Conservation (phyloP, 2,329 filamentous ascomycete species). For the Chaetomium globosum region DNA sequence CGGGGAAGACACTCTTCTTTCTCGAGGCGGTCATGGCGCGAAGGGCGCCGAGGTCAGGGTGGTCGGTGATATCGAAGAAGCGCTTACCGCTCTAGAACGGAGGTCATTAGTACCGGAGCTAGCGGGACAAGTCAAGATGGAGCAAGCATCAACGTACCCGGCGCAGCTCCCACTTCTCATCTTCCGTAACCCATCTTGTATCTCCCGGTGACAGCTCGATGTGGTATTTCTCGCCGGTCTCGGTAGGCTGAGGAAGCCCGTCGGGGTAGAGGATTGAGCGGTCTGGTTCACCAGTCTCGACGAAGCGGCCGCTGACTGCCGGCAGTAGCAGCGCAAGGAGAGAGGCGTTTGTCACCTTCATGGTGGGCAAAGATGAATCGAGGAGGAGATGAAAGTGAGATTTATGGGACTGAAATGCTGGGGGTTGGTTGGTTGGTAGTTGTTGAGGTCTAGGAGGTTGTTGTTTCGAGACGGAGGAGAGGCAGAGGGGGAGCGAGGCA, state of each 20-base stretch:
- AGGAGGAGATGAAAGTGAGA: not conserved
- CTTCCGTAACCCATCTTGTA: slow-evolving; percentile 85
- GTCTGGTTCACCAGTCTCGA: slow-evolving; percentile 56
- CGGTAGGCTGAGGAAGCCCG: slow-evolving; percentile 40
- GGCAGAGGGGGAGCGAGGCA: no score
- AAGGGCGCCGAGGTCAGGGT: slow-evolving; percentile 62
- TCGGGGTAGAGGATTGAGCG: slow-evolving; percentile 54
- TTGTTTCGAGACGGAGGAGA: slow-evolving; percentile 2
- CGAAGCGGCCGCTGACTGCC: slow-evolving; percentile 58
- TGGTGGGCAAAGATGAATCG: slow-evolving; percentile 38
- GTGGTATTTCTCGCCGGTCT: slow-evolving; percentile 61
- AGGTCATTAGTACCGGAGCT: slow-evolving; percentile 19
- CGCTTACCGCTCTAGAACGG: slow-evolving; percentile 72
- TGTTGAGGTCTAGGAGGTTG: no score
- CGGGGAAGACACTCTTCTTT: slow-evolving; percentile 55
- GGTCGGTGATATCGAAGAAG: slow-evolving; percentile 94
- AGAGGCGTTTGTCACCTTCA: slow-evolving; percentile 59
- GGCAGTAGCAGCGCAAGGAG: slow-evolving; percentile 59
- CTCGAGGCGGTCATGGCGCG: slow-evolving; percentile 41
- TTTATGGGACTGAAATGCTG: not conserved
- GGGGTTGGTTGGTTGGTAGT: not conserved
- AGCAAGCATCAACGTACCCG: slow-evolving; percentile 58
- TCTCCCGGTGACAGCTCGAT: slow-evolving; percentile 85
- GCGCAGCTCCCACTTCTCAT: slow-evolving; percentile 90
- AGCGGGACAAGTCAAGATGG: slow-evolving; percentile 18